Conservation (phyloP, 768 basidiomycete genomes). For the Asterophora parasitica region DNA sequence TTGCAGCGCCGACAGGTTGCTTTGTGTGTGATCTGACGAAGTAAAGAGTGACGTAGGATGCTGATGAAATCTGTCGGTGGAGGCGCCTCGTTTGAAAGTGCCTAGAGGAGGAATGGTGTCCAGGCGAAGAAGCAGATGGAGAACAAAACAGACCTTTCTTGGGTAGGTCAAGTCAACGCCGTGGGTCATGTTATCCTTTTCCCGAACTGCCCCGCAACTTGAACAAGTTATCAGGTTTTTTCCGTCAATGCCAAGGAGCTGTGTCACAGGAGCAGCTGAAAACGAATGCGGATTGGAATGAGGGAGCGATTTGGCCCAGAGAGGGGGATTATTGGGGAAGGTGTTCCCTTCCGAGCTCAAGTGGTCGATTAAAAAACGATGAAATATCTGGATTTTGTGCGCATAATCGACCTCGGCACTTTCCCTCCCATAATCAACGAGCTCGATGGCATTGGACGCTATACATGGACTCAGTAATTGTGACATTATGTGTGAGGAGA, state of each 20-base stretch:
- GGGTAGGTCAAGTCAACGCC: constrained; percentile 86
- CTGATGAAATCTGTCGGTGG: constrained; percentile 52
- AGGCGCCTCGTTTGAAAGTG: constrained; percentile 31
- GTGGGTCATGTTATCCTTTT: constrained; percentile 78
- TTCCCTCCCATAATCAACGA: constrained; percentile 86
- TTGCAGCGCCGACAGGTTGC: constrained; percentile 84
- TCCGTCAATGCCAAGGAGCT: constrained; percentile 77
- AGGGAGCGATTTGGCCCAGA: constrained; percentile 33
- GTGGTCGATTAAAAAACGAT: constrained; percentile 88
- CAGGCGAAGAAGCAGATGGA: constrained; percentile 2
- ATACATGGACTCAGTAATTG: constrained; percentile 1
- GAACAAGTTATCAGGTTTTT: constrained; percentile 72
- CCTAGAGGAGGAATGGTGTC: constrained; percentile 18
- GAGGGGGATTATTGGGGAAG: constrained; percentile 52
- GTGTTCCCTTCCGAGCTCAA: constrained; percentile 70
- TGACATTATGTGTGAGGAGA: constrained; percentile 5
- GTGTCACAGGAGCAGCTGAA: constrained; percentile 71
- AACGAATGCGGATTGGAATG: constrained; percentile 21
- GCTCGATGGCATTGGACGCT: constrained; percentile 77
- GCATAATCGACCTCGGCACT: constrained; percentile 71
- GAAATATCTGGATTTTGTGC: constrained; percentile 90
- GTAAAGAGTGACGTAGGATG: constrained; percentile 69
- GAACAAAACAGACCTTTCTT: constrained; percentile 53
- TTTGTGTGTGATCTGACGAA: constrained; percentile 81
- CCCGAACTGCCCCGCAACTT: constrained; percentile 64